These are phyloP conservation scores for Neocatenulostroma microsporum DNA, from an alignment of 2,329 filamentous ascomycete genomes.

Conservation along the genomic window DNA sequence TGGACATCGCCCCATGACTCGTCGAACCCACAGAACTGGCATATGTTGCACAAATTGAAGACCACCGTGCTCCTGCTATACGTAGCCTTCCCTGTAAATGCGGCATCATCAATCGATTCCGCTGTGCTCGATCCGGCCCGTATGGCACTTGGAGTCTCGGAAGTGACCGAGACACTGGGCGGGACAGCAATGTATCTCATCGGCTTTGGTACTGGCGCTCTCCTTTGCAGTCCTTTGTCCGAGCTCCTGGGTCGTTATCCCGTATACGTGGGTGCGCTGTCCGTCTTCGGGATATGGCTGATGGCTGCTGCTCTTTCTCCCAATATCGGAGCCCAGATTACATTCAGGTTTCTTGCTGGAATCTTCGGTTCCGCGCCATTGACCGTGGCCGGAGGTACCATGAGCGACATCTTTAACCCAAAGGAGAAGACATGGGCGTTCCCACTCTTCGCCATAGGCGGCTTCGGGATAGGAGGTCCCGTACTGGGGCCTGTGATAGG, in stretches of 20 bases:
- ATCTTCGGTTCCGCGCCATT: slow-evolving; percentile 18
- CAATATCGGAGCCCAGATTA: slow-evolving; percentile 17
- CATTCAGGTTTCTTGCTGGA: slow-evolving; percentile 19
- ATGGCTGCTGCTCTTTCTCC: slow-evolving; percentile 16
- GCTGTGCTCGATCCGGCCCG: slow-evolving; percentile 1
- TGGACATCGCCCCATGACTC: slow-evolving; percentile 6
- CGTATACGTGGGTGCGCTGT: slow-evolving; percentile 16
- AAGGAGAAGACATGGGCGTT: slow-evolving; percentile 16
- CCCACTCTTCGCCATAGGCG: slow-evolving; percentile 14
- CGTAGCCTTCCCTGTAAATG: slow-evolving; percentile 4
- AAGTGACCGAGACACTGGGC: slow-evolving; percentile 9
- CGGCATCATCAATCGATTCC: slow-evolving; percentile 7
- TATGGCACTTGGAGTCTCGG: slow-evolving; percentile 7
- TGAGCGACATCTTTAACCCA: slow-evolving; percentile 19
- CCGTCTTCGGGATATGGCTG: slow-evolving; percentile 12
- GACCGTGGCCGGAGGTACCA: slow-evolving; percentile 17
- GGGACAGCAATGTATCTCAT: slow-evolving; percentile 37
- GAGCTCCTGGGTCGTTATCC: slow-evolving; percentile 30
- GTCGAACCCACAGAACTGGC: slow-evolving; percentile 9
- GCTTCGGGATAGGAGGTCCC: too few species aligned
- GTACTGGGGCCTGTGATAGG: too few species aligned
- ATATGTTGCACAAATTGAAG: slow-evolving; percentile 2
- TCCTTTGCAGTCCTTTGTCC: slow-evolving; percentile 33
- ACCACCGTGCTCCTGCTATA: too few species aligned
- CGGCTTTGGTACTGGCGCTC: slow-evolving; percentile 32